These are phyloP conservation scores for Malassezia brasiliensis DNA, from an alignment of 1,284 basidiomycete species.

Conservation along the genomic window DNA sequence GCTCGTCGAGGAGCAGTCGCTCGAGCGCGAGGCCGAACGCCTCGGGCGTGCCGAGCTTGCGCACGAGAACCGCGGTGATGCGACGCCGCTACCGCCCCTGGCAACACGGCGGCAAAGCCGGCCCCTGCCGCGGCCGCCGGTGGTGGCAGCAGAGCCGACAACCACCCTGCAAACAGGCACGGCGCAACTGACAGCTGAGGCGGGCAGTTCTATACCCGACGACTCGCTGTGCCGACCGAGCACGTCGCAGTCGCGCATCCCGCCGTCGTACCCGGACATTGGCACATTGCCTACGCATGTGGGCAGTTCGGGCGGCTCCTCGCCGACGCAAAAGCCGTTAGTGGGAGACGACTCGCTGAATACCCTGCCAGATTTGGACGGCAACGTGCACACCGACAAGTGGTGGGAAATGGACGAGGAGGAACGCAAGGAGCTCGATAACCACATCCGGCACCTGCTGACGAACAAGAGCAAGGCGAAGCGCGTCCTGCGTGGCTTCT, in stretches of 20 bases:
- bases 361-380: conserved; percentile 16
- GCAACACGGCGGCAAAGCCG: neutral
- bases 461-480: conserved; percentile 56
- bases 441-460: conserved; percentile 69
- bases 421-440: conserved; percentile 54
- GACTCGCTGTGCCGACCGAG: neutral
- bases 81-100: neutral
- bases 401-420: conserved; percentile 43
- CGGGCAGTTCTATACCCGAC: neutral
- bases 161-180: neutral
- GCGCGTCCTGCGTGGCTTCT: conserved; percentile 32
- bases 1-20: neutral
- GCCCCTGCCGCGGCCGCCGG: neutral
- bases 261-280: neutral
- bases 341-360: conserved; percentile 6
- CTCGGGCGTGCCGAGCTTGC: neutral
- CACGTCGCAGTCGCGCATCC: neutral
- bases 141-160: neutral
- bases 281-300: conserved; percentile 12
- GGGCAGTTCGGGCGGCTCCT: conserved; percentile 13
- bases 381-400: conserved; percentile 32
- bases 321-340: conserved; percentile 8
- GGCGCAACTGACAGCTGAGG: neutral
- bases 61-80: neutral
- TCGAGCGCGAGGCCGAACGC: neutral